These are phyloP conservation scores for Talaromyces funiculosus DNA, from an alignment of 2,329 filamentous ascomycete genomes.

Conservation along the genomic window DNA sequence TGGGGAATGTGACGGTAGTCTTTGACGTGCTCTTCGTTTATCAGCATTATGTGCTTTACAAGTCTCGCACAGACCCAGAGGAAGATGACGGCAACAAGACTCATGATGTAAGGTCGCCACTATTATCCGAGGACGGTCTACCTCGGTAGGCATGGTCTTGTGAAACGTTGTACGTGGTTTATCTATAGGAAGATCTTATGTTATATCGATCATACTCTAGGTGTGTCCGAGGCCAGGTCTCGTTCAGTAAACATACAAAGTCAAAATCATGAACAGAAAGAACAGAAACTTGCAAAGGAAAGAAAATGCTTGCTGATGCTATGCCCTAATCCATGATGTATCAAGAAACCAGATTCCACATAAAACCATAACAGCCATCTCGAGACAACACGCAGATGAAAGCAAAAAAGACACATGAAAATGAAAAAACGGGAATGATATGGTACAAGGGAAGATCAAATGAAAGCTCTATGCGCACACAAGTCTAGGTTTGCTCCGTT, in stretches of 20 bases:
- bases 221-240: not conserved
- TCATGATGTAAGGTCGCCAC: constrained; percentile 24
- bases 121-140: constrained; percentile 19
- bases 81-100: constrained; percentile 18
- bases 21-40: constrained; percentile 82
- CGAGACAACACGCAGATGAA: not conserved
- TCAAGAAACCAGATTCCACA: not conserved
- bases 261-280: not conserved
- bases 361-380: not conserved
- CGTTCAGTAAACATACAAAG: not conserved
- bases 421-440: not conserved
- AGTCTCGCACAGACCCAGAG: constrained; percentile 19
- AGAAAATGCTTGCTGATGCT: not conserved
- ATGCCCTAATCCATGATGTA: not conserved
- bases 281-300: not conserved
- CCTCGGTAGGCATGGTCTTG: not conserved
- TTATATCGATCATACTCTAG: no score
- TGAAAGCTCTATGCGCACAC: not conserved
- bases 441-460: not conserved
- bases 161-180: not conserved
- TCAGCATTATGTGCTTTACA: constrained; percentile 83
- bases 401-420: not conserved
- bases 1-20: constrained; percentile 77
- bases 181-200: not conserved
- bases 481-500: not conserved